Evolutionary conservation across 768 basidiomycete genomes (phyloP).

Genomic region (Leucocoprinus sp.): DNA sequence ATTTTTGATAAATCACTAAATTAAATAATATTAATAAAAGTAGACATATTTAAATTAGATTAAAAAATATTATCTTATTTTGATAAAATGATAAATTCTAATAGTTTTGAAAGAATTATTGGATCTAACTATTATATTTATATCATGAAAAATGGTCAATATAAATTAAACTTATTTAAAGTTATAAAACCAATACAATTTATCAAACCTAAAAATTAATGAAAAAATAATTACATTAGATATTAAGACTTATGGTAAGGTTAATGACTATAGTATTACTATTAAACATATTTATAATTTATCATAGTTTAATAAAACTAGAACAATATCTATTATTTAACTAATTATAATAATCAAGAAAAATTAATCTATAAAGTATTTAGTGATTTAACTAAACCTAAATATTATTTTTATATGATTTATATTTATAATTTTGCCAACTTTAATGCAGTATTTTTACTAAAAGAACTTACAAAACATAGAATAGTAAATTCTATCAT

Average conservation of each 20-base stretch:
- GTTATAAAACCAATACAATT: no score
- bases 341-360: slow-evolving; percentile 5
- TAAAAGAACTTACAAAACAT: slow-evolving; percentile 11
- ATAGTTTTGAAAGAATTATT: no score
- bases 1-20: neutral
- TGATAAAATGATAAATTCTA: no score
- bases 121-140: no score
- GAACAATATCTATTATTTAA: neutral
- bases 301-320: slow-evolving; percentile 10
- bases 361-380: slow-evolving; percentile 2
- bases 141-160: no score
- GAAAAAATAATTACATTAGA: slow-evolving; percentile 12
- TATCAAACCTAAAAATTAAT: neutral
- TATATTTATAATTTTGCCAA: slow-evolving; percentile 14
- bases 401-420: slow-evolving; percentile 10
- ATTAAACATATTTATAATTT: slow-evolving; percentile 7
- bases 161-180: no score
- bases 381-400: slow-evolving; percentile 1
- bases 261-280: slow-evolving; percentile 4
- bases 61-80: no score
- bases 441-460: slow-evolving; percentile 13
- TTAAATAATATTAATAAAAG: neutral
- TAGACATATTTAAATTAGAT: neutral
- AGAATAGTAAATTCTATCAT: slow-evolving; percentile 1
- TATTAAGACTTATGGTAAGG: slow-evolving; percentile 9